Evolutionary conservation across 108 stramenopile species (phyloP), one percentile per base, ranked within the genome.

Genomic region (Cylindrotheca closterium): DNA sequence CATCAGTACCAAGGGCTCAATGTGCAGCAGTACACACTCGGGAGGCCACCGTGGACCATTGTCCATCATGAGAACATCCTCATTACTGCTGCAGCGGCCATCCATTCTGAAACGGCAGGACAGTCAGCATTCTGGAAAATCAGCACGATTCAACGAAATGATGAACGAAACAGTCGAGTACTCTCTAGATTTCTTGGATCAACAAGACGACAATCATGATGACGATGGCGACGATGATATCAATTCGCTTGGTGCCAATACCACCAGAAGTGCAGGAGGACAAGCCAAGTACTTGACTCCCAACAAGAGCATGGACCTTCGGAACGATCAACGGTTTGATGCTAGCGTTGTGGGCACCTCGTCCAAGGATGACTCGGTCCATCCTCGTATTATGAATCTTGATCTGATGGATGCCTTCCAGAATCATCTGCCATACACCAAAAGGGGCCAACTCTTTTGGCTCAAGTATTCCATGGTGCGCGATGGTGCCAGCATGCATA

Each of bases 401-500:
- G 22, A 67, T 4, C 48, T 79, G 34, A 79, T 79, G 77, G 67
- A 79, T 30, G 65, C 60, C n/a, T 31, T 79, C 31, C 72, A 67
- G 32, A 50, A 51, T 28, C 69, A 74, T 55, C 50, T 83, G 26
- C 82, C 82, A 12, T 67, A 72, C 37, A 48, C 47, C 31, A 28
- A 73, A 7, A 10, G 33, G n/a, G 32, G 75, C 23, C 42, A 73
- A 45, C 74, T 76, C 42, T 80, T 69, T 34, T 81, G 80, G 80
- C 42, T 82, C 3, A 79, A 76, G 49, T 82, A 73, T 50, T 68
- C 65, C 19, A 45, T 83, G 51, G 55, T 74, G 0, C 64, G 79
- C 0, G 79, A 84, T 67, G 84, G 84, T 46, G 78, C 84, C 31
- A 67, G 60, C 24, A 29, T 79, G 23, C 59, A 70, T 29, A 62